These are phyloP conservation scores for Huiozyma naganishii DNA, from an alignment of 805 yeast genomes.

Conservation along the genomic window DNA sequence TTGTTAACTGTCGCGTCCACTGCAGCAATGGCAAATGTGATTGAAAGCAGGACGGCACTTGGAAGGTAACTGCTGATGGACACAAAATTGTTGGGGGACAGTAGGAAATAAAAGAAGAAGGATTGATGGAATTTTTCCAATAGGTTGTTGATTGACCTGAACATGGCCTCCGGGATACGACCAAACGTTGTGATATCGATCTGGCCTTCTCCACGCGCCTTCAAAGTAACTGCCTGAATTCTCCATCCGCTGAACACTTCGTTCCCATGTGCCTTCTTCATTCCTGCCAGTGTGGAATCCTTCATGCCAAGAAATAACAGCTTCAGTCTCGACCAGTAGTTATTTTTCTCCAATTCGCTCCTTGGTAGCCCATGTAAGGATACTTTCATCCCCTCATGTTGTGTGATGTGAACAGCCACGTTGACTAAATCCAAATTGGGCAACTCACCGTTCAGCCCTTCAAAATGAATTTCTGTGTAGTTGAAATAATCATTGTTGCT, in stretches of 20 bases:
- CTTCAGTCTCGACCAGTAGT: slow-evolving; percentile 45
- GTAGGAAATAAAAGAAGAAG: slow-evolving; percentile 78
- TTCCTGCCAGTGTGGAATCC: slow-evolving; percentile 61
- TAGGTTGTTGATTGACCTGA: slow-evolving; percentile 82
- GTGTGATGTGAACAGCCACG: slow-evolving; percentile 60
- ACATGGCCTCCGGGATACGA: slow-evolving; percentile 74
- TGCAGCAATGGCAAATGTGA: slow-evolving; percentile 60
- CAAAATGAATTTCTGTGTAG: slow-evolving; percentile 62
- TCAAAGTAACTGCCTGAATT: slow-evolving; percentile 76
- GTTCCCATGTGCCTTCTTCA: slow-evolving; percentile 52
- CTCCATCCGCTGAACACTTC: slow-evolving; percentile 96
- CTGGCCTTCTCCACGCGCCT: slow-evolving; percentile 53
- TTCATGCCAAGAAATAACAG: slow-evolving; percentile 57
- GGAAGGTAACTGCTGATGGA: slow-evolving; percentile 93
- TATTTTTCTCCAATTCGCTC: slow-evolving; percentile 35
- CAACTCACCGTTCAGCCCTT: slow-evolving; percentile 89
- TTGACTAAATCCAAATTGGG: slow-evolving; percentile 89
- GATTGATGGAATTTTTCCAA: slow-evolving; percentile 96
- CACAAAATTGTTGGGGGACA: slow-evolving; percentile 72
- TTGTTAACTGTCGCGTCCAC: slow-evolving; percentile 42
- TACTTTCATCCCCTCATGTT: slow-evolving; percentile 65
- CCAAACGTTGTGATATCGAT: slow-evolving; percentile 91
- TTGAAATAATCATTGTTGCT: slow-evolving; percentile 56
- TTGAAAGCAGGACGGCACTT: slow-evolving; percentile 62
- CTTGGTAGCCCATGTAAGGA: slow-evolving; percentile 51